phyloP scores from a whole-genome alignment of 1,284 basidiomycete species.

The Melampsora larici-populina region DNA sequence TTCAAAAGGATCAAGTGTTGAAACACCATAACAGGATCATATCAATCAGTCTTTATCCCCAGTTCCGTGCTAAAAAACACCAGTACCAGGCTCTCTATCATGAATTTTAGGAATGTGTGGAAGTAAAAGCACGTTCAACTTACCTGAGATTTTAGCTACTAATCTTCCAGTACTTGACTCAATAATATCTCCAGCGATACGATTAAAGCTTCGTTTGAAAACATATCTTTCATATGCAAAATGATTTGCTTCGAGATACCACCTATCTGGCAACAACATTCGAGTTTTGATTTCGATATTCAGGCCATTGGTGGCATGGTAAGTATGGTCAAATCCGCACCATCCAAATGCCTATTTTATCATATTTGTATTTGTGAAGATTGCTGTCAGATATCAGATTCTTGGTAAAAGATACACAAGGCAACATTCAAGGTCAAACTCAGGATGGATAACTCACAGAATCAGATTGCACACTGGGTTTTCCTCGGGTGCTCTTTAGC shows the following conservation, averaged over 20 bases:
- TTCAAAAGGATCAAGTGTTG: too few relatives aligned
- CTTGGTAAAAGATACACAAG: not conserved
- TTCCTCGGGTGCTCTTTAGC: not conserved
- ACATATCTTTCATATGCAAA: not conserved
- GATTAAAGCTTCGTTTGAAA: not conserved
- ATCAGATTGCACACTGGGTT: not conserved
- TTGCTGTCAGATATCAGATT: not conserved
- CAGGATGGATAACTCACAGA: not conserved
- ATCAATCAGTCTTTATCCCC: too few relatives aligned
- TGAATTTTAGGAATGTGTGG: too few relatives aligned
- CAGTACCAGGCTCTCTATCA: too few relatives aligned
- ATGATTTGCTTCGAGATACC: slow-evolving; percentile 7
- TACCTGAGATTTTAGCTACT: slow-evolving; percentile 2
- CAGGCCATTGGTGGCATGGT: not conserved
- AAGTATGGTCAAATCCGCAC: slow-evolving; percentile 2
- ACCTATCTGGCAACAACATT: not conserved
- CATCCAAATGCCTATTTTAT: not conserved
- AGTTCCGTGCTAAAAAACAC: too few relatives aligned
- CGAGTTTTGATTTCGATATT: not conserved
- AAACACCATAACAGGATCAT: too few relatives aligned
- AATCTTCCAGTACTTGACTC: not conserved
- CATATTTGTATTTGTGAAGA: not conserved
- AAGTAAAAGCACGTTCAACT: not conserved
- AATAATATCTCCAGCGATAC: not conserved
- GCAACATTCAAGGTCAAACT: not conserved